phyloP scores from a whole-genome alignment of 2,329 filamentous ascomycete genomes.

The Cephalotrichum gorgonifer region DNA sequence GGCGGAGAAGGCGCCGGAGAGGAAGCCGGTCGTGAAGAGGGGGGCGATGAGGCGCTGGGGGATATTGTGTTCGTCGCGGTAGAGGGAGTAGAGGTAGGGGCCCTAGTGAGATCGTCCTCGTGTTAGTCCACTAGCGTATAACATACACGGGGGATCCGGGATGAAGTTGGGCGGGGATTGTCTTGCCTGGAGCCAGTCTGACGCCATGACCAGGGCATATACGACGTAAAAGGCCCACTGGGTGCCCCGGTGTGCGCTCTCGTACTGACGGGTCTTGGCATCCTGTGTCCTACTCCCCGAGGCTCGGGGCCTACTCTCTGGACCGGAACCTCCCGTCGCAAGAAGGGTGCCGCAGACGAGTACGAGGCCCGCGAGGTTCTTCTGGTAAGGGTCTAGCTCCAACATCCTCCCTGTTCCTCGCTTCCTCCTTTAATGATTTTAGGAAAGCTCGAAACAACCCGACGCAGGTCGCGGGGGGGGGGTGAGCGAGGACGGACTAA shows the following conservation, averaged over 20 bases:
- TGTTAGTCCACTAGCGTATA: neutral
- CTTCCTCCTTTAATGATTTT: neutral
- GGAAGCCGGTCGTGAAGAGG: conserved; percentile 33
- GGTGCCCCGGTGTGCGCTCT: conserved; percentile 8
- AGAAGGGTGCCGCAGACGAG: conserved; percentile 18
- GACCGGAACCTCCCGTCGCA: conserved; percentile 4
- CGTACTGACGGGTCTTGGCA: conserved; percentile 1
- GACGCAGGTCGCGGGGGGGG: too few relatives aligned
- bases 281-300: neutral
- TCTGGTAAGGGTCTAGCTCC: conserved; percentile 21
- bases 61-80: conserved; percentile 20
- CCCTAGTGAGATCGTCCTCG: conserved; percentile 11
- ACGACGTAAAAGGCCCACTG: conserved; percentile 27
- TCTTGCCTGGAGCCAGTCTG: conserved; percentile 40
- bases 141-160: too few relatives aligned
- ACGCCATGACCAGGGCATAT: conserved; percentile 37
- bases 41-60: conserved; percentile 19
- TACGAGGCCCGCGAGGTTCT: conserved; percentile 21
- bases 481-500: too few relatives aligned
- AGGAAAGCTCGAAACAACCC: neutral
- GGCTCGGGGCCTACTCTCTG: neutral
- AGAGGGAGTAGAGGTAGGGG: conserved; percentile 24
- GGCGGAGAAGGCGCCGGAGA: conserved; percentile 30
- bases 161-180: too few relatives aligned
- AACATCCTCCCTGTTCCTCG: neutral